These are phyloP conservation scores for Endocladia muricata DNA, from an alignment of 31 red algal species.

Conservation along the genomic window DNA sequence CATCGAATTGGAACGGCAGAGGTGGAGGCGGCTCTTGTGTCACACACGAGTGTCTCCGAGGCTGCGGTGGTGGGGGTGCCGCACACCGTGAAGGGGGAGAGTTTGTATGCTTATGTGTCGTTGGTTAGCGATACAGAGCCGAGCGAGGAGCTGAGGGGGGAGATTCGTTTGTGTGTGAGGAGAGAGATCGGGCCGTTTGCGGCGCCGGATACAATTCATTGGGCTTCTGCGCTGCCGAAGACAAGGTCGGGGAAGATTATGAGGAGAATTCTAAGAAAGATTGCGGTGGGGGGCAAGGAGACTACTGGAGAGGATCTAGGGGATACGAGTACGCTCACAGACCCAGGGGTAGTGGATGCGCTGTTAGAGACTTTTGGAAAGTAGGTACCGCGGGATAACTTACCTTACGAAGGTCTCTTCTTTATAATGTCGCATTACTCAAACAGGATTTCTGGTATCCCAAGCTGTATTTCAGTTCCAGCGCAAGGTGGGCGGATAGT, in stretches of 20 bases:
- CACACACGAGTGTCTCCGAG: conserved; percentile 80
- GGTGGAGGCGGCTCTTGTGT: conserved; percentile 91
- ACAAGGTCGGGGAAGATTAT: conserved; percentile 99
- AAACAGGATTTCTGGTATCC: too few species aligned
- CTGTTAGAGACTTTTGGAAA: conserved; percentile 56
- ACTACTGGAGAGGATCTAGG: conserved; percentile 62
- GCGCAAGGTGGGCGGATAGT: too few species aligned
- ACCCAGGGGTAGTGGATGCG: conserved; percentile 58
- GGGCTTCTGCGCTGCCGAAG: conserved; percentile 87
- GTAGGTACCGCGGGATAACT: not conserved
- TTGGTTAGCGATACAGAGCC: conserved; percentile 63
- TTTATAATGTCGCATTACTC: too few species aligned
- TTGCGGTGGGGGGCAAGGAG: conserved; percentile 37
- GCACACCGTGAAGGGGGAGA: conserved; percentile 96
- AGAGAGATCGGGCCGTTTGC: conserved; percentile 94
- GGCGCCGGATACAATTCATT: conserved; percentile 82
- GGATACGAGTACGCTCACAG: conserved; percentile 78
- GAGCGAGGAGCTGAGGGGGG: conserved; percentile 64
- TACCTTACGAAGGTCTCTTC: not conserved
- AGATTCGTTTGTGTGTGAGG: conserved; percentile 56
- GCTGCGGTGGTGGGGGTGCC: conserved; percentile 89
- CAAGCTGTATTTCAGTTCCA: too few species aligned
- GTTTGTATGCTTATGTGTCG: conserved; percentile 91
- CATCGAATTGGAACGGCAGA: conserved; percentile 99
- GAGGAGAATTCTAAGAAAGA: conserved; percentile 93